A percentile compares a stretch with the other conserved stretches of the same genome.
Conservation (phyloP, 208 protist genomes). For the Crithidia thermophila region DNA sequence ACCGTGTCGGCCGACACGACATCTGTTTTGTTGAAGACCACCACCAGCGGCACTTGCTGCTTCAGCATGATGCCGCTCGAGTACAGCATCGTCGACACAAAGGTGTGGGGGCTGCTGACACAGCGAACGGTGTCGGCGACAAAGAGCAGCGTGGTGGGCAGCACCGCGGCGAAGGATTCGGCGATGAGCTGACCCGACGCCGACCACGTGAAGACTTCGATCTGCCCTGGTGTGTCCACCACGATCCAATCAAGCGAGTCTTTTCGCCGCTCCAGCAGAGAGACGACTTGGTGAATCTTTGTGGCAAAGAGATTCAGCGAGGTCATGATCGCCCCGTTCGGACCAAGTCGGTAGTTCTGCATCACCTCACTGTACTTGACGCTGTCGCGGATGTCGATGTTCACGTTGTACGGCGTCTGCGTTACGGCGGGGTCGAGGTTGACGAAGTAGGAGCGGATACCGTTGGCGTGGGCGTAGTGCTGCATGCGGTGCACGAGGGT, state of each 20-base stretch:
- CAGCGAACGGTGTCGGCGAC: constrained; percentile 97
- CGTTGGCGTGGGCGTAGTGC: constrained; percentile 84
- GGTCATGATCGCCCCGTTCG: constrained; percentile 99
- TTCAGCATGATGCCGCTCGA: constrained; percentile 99
- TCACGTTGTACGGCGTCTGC: constrained; percentile 94
- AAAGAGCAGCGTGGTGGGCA: constrained; percentile 97
- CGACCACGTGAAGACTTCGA: constrained; percentile 99
- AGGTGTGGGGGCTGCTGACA: constrained; percentile 93
- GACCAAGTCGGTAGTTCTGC: constrained; percentile 97
- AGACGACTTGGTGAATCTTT: constrained; percentile 97
- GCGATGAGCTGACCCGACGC: constrained; percentile 98
- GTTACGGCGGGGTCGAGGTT: constrained; percentile 99
- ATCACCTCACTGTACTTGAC: constrained; percentile 99
- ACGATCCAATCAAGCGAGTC: constrained; percentile 94
- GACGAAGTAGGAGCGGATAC: constrained; percentile 94
- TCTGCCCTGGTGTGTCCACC: constrained; percentile 99
- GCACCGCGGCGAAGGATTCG: constrained; percentile 92
- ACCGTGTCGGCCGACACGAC: constrained; percentile 85
- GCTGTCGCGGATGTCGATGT: constrained; percentile 99
- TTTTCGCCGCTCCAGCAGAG: constrained; percentile 82
- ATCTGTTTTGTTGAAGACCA: constrained; percentile 99
- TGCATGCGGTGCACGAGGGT: constrained; percentile 98
- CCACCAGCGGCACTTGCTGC: constrained; percentile 96
- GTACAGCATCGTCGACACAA: constrained; percentile 99
- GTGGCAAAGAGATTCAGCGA: constrained; percentile 99